Percentiles rank a stretch among this genome's conserved stretches.
These are phyloP conservation scores for Debaryomycetaceae sp. DNA, from an alignment of 1,139 yeast genomes.

Conservation along the genomic window DNA sequence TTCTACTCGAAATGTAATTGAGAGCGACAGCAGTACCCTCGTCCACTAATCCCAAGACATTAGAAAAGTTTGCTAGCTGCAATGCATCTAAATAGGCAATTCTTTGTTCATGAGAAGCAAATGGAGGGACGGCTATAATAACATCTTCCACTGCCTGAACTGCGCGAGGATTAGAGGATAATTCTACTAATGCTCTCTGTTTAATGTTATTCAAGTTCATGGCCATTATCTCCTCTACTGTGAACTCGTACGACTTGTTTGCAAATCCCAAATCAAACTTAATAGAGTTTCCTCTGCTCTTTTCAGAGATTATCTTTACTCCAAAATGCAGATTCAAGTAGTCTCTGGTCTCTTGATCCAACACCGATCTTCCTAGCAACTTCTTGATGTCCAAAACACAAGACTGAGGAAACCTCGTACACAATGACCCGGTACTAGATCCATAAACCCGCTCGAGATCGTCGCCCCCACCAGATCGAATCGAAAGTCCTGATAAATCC, in stretches of 20 bases:
- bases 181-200: constrained; percentile 53
- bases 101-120: constrained; percentile 62
- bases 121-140: constrained; percentile 77
- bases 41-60: constrained; percentile 67
- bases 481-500: constrained; percentile 74
- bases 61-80: constrained; percentile 60
- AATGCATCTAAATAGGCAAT: constrained; percentile 72
- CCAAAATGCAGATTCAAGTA: constrained; percentile 62
- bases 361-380: constrained; percentile 63
- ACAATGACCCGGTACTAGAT: constrained; percentile 64
- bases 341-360: constrained; percentile 40
- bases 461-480: constrained; percentile 42
- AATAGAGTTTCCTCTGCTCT: constrained; percentile 46
- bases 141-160: constrained; percentile 52
- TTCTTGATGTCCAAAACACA: constrained; percentile 69
- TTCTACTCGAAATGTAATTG: constrained; percentile 60
- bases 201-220: constrained; percentile 74
- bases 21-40: constrained; percentile 91
- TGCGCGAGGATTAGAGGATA: constrained; percentile 30
- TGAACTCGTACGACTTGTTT: constrained; percentile 40
- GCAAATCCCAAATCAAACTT: constrained; percentile 52
- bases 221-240: constrained; percentile 74
- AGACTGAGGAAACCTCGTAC: constrained; percentile 70
- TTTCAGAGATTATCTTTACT: constrained; percentile 42
- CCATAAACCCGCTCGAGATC: constrained; percentile 78